phyloP scores from a whole-genome alignment of 306 rosid genomes.

The Sechiopsis laciniata region DNA sequence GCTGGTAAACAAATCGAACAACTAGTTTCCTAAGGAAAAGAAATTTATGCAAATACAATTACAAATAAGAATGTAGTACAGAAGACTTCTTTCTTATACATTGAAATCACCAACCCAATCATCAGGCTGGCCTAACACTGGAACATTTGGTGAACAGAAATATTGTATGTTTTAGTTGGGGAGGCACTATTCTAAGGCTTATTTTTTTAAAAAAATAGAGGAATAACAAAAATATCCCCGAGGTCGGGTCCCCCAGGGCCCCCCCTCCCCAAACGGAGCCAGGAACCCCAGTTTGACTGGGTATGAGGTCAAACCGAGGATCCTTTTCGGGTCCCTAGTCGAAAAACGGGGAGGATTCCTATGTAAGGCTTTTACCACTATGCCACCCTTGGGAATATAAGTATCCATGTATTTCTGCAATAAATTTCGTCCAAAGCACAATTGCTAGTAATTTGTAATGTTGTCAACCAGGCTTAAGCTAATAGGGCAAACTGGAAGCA shows the following conservation, averaged over 20 bases:
- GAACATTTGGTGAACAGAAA: not conserved
- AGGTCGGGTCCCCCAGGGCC: no score
- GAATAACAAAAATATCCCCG: no score
- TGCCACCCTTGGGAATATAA: not conserved
- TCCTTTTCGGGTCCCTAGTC: no score
- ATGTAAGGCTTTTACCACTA: not conserved
- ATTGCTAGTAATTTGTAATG: not conserved
- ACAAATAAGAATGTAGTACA: constrained; percentile 5
- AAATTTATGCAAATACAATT: not conserved
- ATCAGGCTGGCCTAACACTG: not conserved
- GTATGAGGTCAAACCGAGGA: no score
- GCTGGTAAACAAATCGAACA: not conserved
- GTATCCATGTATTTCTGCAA: not conserved
- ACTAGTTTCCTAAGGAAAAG: not conserved
- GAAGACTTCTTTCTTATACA: constrained; percentile 1
- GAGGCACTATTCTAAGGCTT: not conserved
- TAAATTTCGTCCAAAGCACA: not conserved
- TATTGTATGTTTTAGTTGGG: not conserved
- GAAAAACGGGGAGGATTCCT: no score
- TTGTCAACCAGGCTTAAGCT: not conserved
- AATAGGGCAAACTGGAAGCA: not conserved
- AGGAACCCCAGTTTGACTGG: no score
- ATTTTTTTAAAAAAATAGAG: no score
- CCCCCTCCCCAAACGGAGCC: no score
- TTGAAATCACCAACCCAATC: constrained; percentile 10